Conservation (phyloP, 208 protist species). For the Trichomonas vaginalis region DNA sequence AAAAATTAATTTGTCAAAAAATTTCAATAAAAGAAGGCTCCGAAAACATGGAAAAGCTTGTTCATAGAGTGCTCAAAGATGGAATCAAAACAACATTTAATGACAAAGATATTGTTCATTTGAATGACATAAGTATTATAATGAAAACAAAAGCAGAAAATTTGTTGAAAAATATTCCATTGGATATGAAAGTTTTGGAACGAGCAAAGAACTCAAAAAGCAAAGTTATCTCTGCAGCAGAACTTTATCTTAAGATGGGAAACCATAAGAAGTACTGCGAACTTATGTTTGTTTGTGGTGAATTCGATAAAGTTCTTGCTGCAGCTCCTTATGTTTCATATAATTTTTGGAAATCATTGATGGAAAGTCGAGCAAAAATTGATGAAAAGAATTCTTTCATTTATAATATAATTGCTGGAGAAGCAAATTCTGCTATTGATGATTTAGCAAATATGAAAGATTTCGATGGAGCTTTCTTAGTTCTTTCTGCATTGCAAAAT, state of each 20-base stretch:
- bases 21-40: not conserved
- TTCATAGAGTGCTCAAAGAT: not conserved
- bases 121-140: not conserved
- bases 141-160: not conserved
- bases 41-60: not conserved
- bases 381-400: not conserved
- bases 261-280: not conserved
- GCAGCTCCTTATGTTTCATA: not conserved
- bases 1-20: not conserved
- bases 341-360: not conserved
- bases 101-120: not conserved
- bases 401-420: not conserved
- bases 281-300: not conserved
- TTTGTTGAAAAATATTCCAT: not conserved
- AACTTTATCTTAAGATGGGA: not conserved
- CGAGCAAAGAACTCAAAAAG: not conserved
- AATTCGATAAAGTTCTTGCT: not conserved
- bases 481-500: not conserved
- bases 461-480: not conserved
- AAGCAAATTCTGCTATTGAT: not conserved
- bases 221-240: not conserved
- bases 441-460: not conserved
- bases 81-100: not conserved
- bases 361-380: not conserved
- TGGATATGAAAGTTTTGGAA: not conserved